Base-by-base conservation (phyloP, 768 basidiomycete species). In the Rhodocollybia butyracea region DNA sequence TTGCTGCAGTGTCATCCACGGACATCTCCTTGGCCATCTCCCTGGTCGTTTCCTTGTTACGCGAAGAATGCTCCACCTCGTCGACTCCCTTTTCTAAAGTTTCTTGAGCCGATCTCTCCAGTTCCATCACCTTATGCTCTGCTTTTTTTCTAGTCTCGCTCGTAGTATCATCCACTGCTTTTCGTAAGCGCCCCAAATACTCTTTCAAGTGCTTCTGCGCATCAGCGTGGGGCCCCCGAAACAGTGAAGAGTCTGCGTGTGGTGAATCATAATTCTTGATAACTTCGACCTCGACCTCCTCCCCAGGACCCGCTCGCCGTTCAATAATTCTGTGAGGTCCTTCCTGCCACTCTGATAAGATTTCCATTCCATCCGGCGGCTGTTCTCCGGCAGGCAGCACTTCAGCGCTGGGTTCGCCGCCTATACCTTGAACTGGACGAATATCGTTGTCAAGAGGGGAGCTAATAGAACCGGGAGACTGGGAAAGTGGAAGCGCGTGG, bases 231-330 rank as follows among this genome's bases (percentile, higher is more conserved):
- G 61, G 53, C 4, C 61, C 66, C 15, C 63, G 63, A 38, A 60
- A 60, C n/a, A 60, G 52, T 7, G 60, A 57, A 7, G 57, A 61
- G 22, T 58, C 54, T 26, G 55, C 56, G 30, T 61, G 57, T 15
- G 15, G 39, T 21, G 57, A 46, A 40, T 55, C 65, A 12, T 76
- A 72, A 48, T 78, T 78, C n/a, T 75, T 73, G 45, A 84, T 68
- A 21, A 88, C 79, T 46, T 84, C 79, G 19, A 89, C 85, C 38
- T 85, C 81, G 50, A 87, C 89, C 73, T 90, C 89, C 55, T 83
- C 82, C 22, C 84, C 85, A 3, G 81, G 80, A 1, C 80, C 80
- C 4, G 60, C 64, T 10, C 79, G 77, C 34, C 79, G 72, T 64
- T 94, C 91, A 29, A 91, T 73, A 42, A 94, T 66, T 30, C 75